A percentile compares a stretch with the other conserved stretches of the same genome.
These are phyloP conservation scores for Juncus effusus DNA, from an alignment of 176 grass and related monocot species.

Conservation along the genomic window DNA sequence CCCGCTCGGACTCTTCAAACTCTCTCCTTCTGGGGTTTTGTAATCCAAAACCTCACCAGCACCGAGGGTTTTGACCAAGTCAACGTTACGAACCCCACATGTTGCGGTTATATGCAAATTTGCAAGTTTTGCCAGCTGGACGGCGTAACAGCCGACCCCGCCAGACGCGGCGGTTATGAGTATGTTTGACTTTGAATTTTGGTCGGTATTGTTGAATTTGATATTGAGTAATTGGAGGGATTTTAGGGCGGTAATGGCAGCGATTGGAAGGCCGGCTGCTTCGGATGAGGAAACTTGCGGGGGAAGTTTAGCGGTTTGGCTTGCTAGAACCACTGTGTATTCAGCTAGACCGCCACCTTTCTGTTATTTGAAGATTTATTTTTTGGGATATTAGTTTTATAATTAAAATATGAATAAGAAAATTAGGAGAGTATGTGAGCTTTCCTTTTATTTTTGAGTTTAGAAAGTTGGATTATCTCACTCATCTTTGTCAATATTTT, in stretches of 20 bases:
- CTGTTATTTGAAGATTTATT: slow-evolving; percentile 22
- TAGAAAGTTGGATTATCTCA: neutral
- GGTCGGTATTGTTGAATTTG: slow-evolving; percentile 26
- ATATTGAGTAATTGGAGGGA: slow-evolving; percentile 28
- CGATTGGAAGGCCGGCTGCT: slow-evolving; percentile 41
- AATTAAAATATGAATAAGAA: neutral
- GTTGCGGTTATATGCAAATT: slow-evolving; percentile 53
- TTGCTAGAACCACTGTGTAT: slow-evolving; percentile 20
- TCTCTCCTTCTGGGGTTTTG: slow-evolving; percentile 41
- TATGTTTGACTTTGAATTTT: slow-evolving; percentile 28
- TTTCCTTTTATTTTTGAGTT: neutral
- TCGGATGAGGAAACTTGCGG: slow-evolving; percentile 37
- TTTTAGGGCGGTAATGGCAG: slow-evolving; percentile 36
- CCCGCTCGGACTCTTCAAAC: slow-evolving; percentile 44
- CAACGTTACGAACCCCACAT: slow-evolving; percentile 42
- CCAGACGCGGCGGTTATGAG: slow-evolving; percentile 55
- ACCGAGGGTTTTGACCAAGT: slow-evolving; percentile 51
- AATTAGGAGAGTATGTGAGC: neutral
- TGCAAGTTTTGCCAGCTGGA: slow-evolving; percentile 49
- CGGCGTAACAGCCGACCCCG: slow-evolving; percentile 41
- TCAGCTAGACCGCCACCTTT: slow-evolving; percentile 42
- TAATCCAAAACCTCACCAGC: slow-evolving; percentile 76
- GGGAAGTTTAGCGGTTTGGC: slow-evolving; percentile 13
- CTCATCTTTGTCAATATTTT: neutral
- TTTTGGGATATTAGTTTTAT: neutral